Evolutionary conservation across 768 basidiomycete species (phyloP).

Genomic region (Cystoderma amianthinum): DNA sequence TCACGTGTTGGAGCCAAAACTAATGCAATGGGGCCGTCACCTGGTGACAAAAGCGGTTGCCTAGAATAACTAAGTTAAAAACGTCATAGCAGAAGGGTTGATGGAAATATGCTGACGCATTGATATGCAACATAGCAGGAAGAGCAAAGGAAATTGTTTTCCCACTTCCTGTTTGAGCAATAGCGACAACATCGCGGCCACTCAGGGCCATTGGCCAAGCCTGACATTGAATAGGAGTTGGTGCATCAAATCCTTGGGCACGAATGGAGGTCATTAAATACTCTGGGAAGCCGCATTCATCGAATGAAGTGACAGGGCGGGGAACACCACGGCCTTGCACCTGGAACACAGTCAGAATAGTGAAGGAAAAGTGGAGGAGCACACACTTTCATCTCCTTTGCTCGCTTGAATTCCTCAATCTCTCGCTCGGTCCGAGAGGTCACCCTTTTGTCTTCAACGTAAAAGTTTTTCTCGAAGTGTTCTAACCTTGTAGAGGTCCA

Average conservation of each 20-base stretch:
- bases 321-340: constrained; percentile 87
- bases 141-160: constrained; percentile 99
- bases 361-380: constrained; percentile 2
- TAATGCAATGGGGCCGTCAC: constrained; percentile 96
- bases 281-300: constrained; percentile 94
- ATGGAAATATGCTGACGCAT: constrained; percentile 61
- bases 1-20: constrained; percentile 97
- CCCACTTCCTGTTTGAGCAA: constrained; percentile 97
- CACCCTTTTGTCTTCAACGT: constrained; percentile 85
- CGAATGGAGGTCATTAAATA: constrained; percentile 92
- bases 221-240: constrained; percentile 97
- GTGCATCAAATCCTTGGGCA: constrained; percentile 85
- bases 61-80: constrained; percentile 25
- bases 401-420: constrained; percentile 77
- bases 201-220: constrained; percentile 99
- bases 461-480: constrained; percentile 98
- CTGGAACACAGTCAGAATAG: constrained; percentile 29
- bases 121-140: constrained; percentile 99
- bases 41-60: constrained; percentile 87
- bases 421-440: constrained; percentile 73
- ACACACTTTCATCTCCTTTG: constrained; percentile 82
- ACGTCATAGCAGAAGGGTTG: not conserved
- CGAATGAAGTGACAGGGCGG: constrained; percentile 85
- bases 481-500: constrained; percentile 72
- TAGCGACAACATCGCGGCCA: constrained; percentile 91